Conservation (phyloP, 2,329 filamentous ascomycete genomes). For the Nemania diffusa region DNA sequence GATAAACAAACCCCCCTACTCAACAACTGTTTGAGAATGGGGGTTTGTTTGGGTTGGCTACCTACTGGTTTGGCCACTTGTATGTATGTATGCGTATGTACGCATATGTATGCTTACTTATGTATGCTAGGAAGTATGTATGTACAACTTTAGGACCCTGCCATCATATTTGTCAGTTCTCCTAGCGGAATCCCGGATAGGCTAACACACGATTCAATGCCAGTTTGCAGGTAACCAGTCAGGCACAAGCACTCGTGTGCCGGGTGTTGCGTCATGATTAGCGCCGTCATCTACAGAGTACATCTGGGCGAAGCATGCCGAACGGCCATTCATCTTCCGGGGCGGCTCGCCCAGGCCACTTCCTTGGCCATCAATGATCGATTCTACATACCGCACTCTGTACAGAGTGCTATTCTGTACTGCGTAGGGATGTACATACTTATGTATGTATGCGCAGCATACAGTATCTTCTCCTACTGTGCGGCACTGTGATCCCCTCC, state of each 20-base stretch:
- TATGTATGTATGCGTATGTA: background rate
- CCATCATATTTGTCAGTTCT: conserved; percentile 31
- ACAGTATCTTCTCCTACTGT: too few species aligned
- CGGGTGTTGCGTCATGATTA: conserved; percentile 45
- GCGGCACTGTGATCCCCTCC: conserved; percentile 1
- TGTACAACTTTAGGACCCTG: background rate
- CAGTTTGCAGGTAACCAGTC: conserved; percentile 17
- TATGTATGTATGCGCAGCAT: too few species aligned
- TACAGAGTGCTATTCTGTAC: background rate
- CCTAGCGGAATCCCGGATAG: conserved; percentile 5
- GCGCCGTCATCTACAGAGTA: conserved; percentile 14
- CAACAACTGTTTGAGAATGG: background rate
- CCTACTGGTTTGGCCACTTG: too few species aligned
- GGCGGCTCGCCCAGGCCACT: conserved; percentile 26
- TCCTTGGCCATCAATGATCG: background rate
- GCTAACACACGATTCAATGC: conserved; percentile 19
- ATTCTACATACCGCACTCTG: too few species aligned
- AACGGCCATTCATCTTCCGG: conserved; percentile 41
- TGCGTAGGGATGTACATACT: background rate
- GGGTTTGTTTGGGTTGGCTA: too few species aligned
- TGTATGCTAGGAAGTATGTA: background rate
- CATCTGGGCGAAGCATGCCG: conserved; percentile 28
- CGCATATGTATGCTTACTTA: background rate
- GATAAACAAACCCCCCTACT: conserved; percentile 14
- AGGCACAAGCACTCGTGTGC: conserved; percentile 16